phyloP scores from a whole-genome alignment of 2,329 filamentous ascomycete genomes.

The Nannizziopsis arthrosporioides region DNA sequence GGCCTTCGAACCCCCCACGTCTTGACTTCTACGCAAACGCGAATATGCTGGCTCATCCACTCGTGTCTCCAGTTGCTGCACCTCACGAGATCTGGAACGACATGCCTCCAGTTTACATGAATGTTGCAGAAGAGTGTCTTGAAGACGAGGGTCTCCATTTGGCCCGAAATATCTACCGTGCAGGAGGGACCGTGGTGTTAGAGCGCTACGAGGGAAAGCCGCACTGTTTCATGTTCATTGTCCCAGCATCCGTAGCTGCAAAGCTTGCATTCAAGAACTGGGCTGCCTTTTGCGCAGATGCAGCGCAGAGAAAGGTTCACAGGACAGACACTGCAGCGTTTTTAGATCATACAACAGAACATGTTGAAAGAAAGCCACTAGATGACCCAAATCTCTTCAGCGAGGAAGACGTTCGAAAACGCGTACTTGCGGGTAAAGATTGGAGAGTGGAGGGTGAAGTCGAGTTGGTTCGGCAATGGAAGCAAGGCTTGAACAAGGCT shows the following conservation, averaged over 20 bases:
- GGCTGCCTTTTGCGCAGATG: slow-evolving; percentile 41
- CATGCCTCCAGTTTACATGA: slow-evolving; percentile 33
- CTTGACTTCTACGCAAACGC: slow-evolving; percentile 34
- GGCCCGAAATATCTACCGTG: slow-evolving; percentile 31
- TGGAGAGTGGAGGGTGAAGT: slow-evolving; percentile 28
- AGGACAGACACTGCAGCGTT: slow-evolving; percentile 21
- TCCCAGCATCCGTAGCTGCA: slow-evolving; percentile 38
- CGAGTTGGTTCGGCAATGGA: slow-evolving; percentile 24
- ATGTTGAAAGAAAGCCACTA: slow-evolving; percentile 23
- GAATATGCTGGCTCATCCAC: slow-evolving; percentile 29
- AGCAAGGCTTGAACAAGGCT: slow-evolving; percentile 15
- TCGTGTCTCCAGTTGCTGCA: slow-evolving; percentile 31
- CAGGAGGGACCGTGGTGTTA: slow-evolving; percentile 28
- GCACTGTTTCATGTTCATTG: slow-evolving; percentile 45
- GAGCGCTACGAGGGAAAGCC: slow-evolving; percentile 38
- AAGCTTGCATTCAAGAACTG: slow-evolving; percentile 45
- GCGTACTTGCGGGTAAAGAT: slow-evolving; percentile 21
- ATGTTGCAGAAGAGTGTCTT: slow-evolving; percentile 32
- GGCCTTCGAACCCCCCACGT: slow-evolving; percentile 33
- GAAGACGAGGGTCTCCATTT: slow-evolving; percentile 32
- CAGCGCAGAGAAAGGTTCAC: slow-evolving; percentile 21
- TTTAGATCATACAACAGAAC: slow-evolving; percentile 22
- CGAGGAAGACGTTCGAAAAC: slow-evolving; percentile 28
- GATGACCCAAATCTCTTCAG: slow-evolving; percentile 24
- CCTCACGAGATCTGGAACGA: slow-evolving; percentile 30